Conservation (phyloP, 2,329 filamentous ascomycete genomes). For the Exophiala sideris region DNA sequence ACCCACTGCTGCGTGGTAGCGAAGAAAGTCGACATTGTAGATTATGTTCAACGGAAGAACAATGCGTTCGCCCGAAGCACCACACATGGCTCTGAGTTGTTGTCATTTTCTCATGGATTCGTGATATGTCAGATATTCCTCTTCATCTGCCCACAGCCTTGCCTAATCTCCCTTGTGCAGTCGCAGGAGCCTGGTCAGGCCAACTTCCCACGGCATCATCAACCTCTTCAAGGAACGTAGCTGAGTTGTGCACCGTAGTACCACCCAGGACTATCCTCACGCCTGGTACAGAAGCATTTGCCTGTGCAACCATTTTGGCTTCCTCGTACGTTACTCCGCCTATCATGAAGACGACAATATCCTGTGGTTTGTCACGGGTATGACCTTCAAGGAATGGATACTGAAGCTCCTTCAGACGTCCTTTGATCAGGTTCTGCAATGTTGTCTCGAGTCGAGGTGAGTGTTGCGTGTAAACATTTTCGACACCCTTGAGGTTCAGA, state of each 20-base stretch:
- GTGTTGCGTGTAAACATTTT: conserved; percentile 98
- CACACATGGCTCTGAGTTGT: no score
- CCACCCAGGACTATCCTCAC: conserved; percentile 85
- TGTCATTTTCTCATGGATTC: no score
- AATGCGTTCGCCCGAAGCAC: no score
- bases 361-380: conserved; percentile 92
- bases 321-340: conserved; percentile 95
- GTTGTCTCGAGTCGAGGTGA: conserved; percentile 83
- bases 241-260: conserved; percentile 82
- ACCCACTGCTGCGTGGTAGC: no score
- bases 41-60: no score
- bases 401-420: conserved; percentile 75
- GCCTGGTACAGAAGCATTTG: conserved; percentile 87
- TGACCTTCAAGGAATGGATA: conserved; percentile 92
- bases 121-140: no score
- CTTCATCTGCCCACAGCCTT: conserved; percentile 34
- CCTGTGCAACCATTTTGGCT: conserved; percentile 89
- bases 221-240: conserved; percentile 84
- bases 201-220: conserved; percentile 83
- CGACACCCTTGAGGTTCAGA: conserved; percentile 82
- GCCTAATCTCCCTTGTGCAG: conserved; percentile 60
- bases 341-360: conserved; percentile 91
- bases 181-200: conserved; percentile 66
- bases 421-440: conserved; percentile 89
- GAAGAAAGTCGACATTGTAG: no score